Evolutionary conservation across 208 protist genomes (phyloP).

Genomic region (Lotmaria passim): DNA sequence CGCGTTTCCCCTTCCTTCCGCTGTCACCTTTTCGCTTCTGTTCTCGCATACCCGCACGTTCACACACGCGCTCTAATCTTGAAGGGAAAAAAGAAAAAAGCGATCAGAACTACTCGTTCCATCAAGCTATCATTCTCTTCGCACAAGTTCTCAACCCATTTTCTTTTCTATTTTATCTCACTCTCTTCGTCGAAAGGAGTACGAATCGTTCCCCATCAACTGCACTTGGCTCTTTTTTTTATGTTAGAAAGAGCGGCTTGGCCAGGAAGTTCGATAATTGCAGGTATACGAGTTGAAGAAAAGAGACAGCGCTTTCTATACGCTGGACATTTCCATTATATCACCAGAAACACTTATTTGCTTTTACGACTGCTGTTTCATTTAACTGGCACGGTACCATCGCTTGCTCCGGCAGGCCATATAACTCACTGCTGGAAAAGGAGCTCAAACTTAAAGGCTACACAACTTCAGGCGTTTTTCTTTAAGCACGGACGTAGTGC

Average conservation of each 20-base stretch:
- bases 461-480: too few species aligned
- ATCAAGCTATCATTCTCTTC: constrained; percentile 1
- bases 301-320: background rate
- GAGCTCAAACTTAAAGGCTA: too few species aligned
- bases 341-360: too few species aligned
- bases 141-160: background rate
- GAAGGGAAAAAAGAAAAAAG: background rate
- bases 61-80: too few species aligned
- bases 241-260: background rate
- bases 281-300: constrained; percentile 1
- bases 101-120: constrained; percentile 11
- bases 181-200: background rate
- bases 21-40: too few species aligned
- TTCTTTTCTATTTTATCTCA: background rate
- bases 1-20: too few species aligned
- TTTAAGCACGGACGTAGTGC: too few species aligned
- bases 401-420: background rate
- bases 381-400: background rate
- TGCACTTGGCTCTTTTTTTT: background rate
- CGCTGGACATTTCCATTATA: background rate
- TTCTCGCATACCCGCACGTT: too few species aligned
- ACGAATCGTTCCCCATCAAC: background rate
- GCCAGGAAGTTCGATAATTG: background rate
- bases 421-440: background rate
- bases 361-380: background rate